phyloP scores from a whole-genome alignment of 129 eudicot species.

The Helianthus annuus region DNA sequence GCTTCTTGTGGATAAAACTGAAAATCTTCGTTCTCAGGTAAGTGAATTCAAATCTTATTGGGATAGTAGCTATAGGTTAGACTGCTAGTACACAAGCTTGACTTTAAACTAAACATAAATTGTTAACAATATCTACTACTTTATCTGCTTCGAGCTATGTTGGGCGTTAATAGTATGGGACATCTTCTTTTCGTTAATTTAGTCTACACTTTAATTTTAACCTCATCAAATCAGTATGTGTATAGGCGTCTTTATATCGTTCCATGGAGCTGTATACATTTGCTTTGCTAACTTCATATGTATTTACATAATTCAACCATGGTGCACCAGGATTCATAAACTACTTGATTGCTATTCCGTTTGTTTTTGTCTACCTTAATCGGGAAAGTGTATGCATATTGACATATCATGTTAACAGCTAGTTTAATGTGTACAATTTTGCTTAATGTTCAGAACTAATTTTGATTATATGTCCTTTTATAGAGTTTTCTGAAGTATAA shows the following conservation, averaged over 20 bases:
- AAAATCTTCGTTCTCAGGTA: constrained; percentile 84
- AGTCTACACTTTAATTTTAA: background rate
- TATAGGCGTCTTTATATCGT: background rate
- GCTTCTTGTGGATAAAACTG: constrained; percentile 81
- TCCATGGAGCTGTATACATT: background rate
- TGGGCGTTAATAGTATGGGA: background rate
- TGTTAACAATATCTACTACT: background rate
- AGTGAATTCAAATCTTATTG: constrained; percentile 2
- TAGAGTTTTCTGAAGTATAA: background rate
- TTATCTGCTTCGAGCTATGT: background rate
- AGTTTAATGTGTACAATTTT: background rate
- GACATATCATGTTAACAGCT: background rate
- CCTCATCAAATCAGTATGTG: background rate
- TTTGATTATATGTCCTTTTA: background rate
- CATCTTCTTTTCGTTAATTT: background rate
- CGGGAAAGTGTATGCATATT: background rate
- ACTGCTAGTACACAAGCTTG: background rate
- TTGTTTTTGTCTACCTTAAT: background rate
- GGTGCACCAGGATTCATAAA: background rate
- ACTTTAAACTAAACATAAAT: background rate
- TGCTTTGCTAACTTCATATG: background rate
- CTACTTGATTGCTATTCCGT: background rate
- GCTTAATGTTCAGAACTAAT: background rate
- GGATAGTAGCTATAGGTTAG: background rate
- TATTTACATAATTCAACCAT: background rate